Base-by-base conservation (phyloP, 2,329 filamentous ascomycete genomes). In the Talaromyces albobiverticillius region DNA sequence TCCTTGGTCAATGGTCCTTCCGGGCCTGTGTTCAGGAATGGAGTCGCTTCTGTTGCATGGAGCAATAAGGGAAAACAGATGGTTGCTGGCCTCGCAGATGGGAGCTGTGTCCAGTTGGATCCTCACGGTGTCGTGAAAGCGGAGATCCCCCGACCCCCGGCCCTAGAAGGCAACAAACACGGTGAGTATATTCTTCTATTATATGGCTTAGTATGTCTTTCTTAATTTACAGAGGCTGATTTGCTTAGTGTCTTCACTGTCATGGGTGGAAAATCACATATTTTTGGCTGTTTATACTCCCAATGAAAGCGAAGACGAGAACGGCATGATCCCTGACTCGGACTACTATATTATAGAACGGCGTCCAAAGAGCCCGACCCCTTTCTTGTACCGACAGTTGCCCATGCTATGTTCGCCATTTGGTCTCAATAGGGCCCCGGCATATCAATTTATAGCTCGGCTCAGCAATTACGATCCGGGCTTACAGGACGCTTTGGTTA, bases 41-140 rank as follows among this genome's bases (percentile, higher is more conserved):
- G 88, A 46, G 92, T 95, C 25, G 91, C 86, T 67, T 94, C 88
- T 64, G 82, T 90, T 5, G 87, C 89, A 53, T 99, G 95, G 94
- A 99, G 94, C 70, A 87, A 84, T 57, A 90, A 87, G 67, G 94
- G 94, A 45, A 99, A 96, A 69, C 93, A 97, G 68, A 78, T 99
- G 41, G 86, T 95, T 42, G 92, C 90, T 61, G 94, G 95, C 14
- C 78, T 94, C 62, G 85, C 80, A 6, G 84, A 96, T 71, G 94
- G 94, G 55, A 86, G 85, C 11, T 85, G 88, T 50, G 82, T 82
- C 53, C 92, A 96, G 69, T 87, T 97, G 82, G 90, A 89, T 7
- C 89, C 88, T 0, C 83, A 90, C 62, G 93, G 93, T 45, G 81
- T 81, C 38, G 79, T 82, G 25, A 94, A 93, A 72, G 91, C 81